These are phyloP conservation scores for Penicillium malachiteum DNA, from an alignment of 495 filamentous ascomycete genomes.

Conservation along the genomic window DNA sequence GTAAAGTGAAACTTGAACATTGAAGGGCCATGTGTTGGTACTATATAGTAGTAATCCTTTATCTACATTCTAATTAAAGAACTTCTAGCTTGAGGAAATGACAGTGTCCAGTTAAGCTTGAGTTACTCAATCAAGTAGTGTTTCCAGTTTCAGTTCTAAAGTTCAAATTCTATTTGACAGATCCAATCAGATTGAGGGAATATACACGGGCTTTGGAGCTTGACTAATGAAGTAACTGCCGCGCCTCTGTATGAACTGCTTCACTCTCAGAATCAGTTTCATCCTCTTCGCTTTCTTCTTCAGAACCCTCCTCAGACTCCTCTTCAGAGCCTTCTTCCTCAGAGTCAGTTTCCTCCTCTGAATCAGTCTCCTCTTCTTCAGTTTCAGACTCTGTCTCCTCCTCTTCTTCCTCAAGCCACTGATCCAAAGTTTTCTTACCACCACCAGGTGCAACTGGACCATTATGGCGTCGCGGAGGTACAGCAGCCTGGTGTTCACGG, in stretches of 20 bases:
- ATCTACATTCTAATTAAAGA: no score
- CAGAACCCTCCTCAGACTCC: constrained; percentile 32
- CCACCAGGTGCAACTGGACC: constrained; percentile 7
- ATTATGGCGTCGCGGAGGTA: constrained; percentile 17
- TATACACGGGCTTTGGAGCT: not conserved
- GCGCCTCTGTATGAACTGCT: constrained; percentile 22
- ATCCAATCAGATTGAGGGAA: not conserved
- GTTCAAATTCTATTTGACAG: no score
- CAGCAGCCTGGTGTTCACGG: constrained; percentile 36
- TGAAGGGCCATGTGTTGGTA: no score
- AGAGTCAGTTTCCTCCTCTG: constrained; percentile 39
- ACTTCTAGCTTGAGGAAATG: no score
- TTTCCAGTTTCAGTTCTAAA: not conserved
- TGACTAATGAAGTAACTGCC: constrained; percentile 19
- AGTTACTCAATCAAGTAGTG: no score
- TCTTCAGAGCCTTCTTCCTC: constrained; percentile 50
- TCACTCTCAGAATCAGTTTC: constrained; percentile 38
- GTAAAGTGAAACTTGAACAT: no score
- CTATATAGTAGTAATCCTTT: no score
- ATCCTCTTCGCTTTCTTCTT: constrained; percentile 42
- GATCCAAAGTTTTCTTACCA: constrained; percentile 74
- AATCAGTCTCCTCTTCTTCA: constrained; percentile 49
- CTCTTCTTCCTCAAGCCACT: constrained; percentile 70
- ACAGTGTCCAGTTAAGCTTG: no score
- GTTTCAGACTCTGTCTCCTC: constrained; percentile 46